phyloP scores from a whole-genome alignment of 148 eudicot genomes.

The Rhododendron kiyosumense region DNA sequence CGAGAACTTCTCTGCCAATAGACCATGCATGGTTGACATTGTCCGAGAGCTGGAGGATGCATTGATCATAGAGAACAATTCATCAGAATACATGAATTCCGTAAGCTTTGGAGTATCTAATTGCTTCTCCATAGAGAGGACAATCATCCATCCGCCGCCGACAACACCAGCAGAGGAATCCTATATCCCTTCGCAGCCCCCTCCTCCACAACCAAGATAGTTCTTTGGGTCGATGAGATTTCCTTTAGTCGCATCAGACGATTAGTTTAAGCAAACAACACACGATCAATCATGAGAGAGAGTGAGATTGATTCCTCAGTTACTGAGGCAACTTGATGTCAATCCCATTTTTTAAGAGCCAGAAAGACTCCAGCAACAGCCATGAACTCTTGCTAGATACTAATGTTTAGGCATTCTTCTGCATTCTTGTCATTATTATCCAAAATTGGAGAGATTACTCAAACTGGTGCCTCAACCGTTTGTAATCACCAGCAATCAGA shows the following conservation, averaged over 20 bases:
- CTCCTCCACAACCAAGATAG: slow-evolving; percentile 52
- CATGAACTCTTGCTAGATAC: slow-evolving; percentile 5
- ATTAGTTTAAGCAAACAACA: slow-evolving; percentile 1
- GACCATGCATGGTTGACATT: slow-evolving; percentile 51
- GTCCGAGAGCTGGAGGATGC: slow-evolving; percentile 60
- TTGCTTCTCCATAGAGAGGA: slow-evolving; percentile 45
- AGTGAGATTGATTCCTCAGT: not conserved
- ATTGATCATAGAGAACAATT: slow-evolving; percentile 51
- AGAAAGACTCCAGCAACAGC: not conserved
- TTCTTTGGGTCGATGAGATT: not conserved
- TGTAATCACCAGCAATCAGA: not conserved
- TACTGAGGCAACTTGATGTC: slow-evolving; percentile 10
- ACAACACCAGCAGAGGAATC: slow-evolving; percentile 32
- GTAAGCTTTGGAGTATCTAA: slow-evolving; percentile 46
- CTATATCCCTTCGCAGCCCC: slow-evolving; percentile 26
- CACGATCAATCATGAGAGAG: not conserved
- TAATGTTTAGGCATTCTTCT: not conserved
- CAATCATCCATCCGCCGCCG: slow-evolving; percentile 26
- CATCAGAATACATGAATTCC: slow-evolving; percentile 54
- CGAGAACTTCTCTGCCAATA: slow-evolving; percentile 42
- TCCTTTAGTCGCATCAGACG: not conserved
- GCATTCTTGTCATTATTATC: not conserved
- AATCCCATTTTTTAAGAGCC: slow-evolving; percentile 8
- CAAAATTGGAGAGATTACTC: not conserved
- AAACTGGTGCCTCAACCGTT: not conserved